phyloP scores from a whole-genome alignment of 495 filamentous ascomycete genomes.

The Penicillium fimorum region DNA sequence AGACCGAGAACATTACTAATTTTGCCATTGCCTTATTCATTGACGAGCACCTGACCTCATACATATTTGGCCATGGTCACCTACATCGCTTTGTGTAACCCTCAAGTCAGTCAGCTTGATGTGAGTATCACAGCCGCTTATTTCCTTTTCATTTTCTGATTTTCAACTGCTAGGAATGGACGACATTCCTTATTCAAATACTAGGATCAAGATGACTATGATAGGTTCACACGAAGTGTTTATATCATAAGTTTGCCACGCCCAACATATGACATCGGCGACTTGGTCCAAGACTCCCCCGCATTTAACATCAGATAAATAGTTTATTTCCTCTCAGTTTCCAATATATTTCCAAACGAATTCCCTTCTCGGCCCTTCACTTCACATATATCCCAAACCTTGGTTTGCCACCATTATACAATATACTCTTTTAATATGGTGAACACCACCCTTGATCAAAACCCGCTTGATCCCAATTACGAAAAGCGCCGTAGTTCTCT shows the following conservation, averaged over 20 bases:
- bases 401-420: neutral
- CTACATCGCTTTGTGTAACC: neutral
- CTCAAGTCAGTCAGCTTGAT: neutral
- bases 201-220: neutral
- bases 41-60: neutral
- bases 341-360: neutral
- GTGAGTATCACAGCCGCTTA: neutral
- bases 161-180: neutral
- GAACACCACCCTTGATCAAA: conserved; percentile 15
- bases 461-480: conserved; percentile 23
- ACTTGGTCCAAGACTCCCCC: conserved; percentile 15
- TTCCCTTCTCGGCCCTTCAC: neutral
- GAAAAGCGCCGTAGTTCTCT: conserved; percentile 17
- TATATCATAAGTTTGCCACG: conserved; percentile 30
- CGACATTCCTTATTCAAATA: conserved; percentile 1
- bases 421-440: conserved; percentile 19
- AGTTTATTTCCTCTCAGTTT: neutral
- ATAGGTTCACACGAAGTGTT: conserved; percentile 18
- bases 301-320: conserved; percentile 10
- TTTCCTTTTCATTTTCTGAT: neutral
- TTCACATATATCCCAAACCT: neutral
- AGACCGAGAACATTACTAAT: neutral
- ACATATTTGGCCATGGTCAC: neutral
- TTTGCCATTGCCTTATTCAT: neutral
- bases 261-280: conserved; percentile 3